Conservation (phyloP, 1,139 yeast species). For the Torulaspora globosa region DNA sequence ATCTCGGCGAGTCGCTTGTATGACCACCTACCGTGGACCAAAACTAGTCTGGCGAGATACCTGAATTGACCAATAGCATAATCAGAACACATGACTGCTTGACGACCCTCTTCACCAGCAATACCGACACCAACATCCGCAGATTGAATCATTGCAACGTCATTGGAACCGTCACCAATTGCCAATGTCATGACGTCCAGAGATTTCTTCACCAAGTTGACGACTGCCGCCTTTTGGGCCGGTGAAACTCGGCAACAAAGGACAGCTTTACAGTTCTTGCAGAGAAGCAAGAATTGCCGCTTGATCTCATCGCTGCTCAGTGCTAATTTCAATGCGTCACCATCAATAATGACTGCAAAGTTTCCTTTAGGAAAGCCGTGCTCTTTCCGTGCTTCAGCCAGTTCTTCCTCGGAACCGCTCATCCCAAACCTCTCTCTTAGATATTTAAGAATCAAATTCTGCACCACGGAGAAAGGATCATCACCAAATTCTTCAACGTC, state of each 20-base stretch:
- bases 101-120: constrained; percentile 97
- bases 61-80: constrained; percentile 95
- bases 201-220: constrained; percentile 77
- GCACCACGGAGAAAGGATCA: constrained; percentile 43
- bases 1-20: constrained; percentile 87
- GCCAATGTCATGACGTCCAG: constrained; percentile 86
- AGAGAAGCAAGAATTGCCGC: constrained; percentile 71
- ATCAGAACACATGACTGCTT: constrained; percentile 97
- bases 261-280: constrained; percentile 92
- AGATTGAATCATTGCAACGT: constrained; percentile 97
- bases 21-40: constrained; percentile 97
- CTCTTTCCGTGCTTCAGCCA: constrained; percentile 62
- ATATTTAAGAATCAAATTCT: constrained; percentile 55
- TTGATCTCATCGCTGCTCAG: constrained; percentile 52
- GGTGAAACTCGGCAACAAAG: constrained; percentile 96
- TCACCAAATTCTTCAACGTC: constrained; percentile 41
- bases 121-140: constrained; percentile 98
- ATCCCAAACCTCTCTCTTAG: constrained; percentile 58
- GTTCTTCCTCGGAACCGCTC: constrained; percentile 52
- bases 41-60: constrained; percentile 66
- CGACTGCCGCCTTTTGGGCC: constrained; percentile 94
- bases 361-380: constrained; percentile 76
- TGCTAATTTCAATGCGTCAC: constrained; percentile 80
- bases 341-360: constrained; percentile 86
- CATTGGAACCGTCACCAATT: constrained; percentile 97